These are phyloP conservation scores for Parathielavia hyrcaniae DNA, from an alignment of 495 filamentous ascomycete species.

Conservation along the genomic window DNA sequence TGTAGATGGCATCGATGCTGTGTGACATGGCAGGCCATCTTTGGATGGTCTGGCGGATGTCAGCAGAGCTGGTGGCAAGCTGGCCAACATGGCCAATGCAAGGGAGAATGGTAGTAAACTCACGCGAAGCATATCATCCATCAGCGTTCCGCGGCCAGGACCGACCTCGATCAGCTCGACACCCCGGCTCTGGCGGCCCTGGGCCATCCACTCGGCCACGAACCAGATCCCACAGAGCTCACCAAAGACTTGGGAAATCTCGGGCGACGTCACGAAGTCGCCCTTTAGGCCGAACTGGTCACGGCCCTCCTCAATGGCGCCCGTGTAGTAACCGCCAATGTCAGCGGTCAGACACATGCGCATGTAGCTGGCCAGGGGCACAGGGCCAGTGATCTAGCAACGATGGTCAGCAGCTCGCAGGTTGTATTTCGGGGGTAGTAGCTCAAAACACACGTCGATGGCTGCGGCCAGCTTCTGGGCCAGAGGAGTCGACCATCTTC, in stretches of 20 bases:
- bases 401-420: slow-evolving; percentile 14
- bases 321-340: slow-evolving; percentile 90
- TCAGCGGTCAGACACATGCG: slow-evolving; percentile 93
- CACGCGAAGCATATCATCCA: slow-evolving; percentile 93
- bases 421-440: background rate
- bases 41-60: slow-evolving; percentile 60
- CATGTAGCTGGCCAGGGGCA: slow-evolving; percentile 92
- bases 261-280: slow-evolving; percentile 94
- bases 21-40: slow-evolving; percentile 72
- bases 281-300: slow-evolving; percentile 87
- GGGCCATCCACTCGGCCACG: slow-evolving; percentile 90
- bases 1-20: slow-evolving; percentile 75
- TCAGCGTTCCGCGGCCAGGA: slow-evolving; percentile 88
- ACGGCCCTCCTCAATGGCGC: slow-evolving; percentile 51
- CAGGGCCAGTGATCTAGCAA: slow-evolving; percentile 68
- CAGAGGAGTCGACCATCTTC: slow-evolving; percentile 80
- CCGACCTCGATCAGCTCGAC: slow-evolving; percentile 90
- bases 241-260: slow-evolving; percentile 95
- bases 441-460: slow-evolving; percentile 56
- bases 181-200: slow-evolving; percentile 62
- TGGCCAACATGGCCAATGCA: too few species aligned
- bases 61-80: background rate
- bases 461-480: slow-evolving; percentile 77
- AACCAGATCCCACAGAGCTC: slow-evolving; percentile 93
- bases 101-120: slow-evolving; percentile 29